Base-by-base conservation (phyloP, 768 basidiomycete species). In the Hydnum rufescens region DNA sequence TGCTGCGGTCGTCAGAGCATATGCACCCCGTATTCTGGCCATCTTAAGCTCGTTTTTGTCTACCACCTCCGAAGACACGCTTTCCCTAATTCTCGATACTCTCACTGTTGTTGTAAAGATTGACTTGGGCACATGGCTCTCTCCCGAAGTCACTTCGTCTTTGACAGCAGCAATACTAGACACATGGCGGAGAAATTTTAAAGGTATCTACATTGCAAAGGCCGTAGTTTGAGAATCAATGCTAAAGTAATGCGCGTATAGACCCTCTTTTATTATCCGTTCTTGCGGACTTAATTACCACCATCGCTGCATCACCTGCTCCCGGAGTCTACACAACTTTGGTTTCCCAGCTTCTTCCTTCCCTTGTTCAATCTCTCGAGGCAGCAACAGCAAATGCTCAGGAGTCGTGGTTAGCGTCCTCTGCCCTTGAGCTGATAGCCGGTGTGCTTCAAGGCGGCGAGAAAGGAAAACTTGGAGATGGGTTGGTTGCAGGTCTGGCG, bases 251-350 rank as follows among this genome's bases (percentile, higher is more conserved):
- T 47, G 13, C 26, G 16, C 13, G 26, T 68, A 22, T 57, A 82
- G 95, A 99, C 66, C 92, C 90, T 0, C 78, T 96, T 52, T 78
- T 92, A 61, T 71, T 85, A 22, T 86, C 87, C 1, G 78, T 90
- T 48, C 71, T 92, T 47, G 77, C 79, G 39, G 88, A 93, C 60
- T 76, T 93, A 44, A 68, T 93, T 52, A 69, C 72, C 28, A 73
- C 77, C 3, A 72, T 95, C 26, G 75, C 86, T 4, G 65, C 73
- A 3, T 77, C 82, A 1, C 64, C 74, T 0, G 66, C 73, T 2
- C 64, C 68, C 0, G 74, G 74, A 2, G 70, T 87, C 23, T 85
- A 90, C 59, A 71, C 80, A 54, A 70, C 75, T 1, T 76, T 92
- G 3, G 76, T 87, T 22, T 74, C 77, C 54, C 71, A 75, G 53